Conservation (phyloP, 768 basidiomycete genomes). For the Rhodotorula kratochvilovae region DNA sequence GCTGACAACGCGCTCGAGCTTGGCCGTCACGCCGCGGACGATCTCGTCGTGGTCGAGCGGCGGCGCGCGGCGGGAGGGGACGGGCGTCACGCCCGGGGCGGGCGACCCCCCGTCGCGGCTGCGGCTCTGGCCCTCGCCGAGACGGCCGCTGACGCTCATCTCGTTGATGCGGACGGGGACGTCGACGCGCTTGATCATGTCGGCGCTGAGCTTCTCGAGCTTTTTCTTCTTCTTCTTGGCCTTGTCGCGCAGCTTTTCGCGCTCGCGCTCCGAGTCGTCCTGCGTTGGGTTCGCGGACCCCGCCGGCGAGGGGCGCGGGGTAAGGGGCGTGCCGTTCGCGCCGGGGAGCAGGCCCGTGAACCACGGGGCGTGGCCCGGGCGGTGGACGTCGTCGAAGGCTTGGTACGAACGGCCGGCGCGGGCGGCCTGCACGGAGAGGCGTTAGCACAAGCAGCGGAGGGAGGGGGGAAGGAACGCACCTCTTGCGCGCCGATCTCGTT, state of each 20-base stretch:
- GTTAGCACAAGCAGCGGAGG: no score
- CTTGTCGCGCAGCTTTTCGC: neutral
- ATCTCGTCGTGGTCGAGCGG: neutral
- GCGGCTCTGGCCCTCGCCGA: neutral
- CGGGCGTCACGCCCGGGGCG: neutral
- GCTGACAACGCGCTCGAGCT: neutral
- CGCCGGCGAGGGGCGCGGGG: conserved; percentile 16
- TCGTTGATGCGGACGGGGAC: conserved; percentile 38
- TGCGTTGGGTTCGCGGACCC: neutral
- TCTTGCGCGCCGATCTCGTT: conserved; percentile 32
- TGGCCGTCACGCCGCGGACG: neutral
- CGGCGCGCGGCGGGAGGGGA: no score
- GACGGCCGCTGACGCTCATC: conserved; percentile 39
- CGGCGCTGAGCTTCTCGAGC: conserved; percentile 53
- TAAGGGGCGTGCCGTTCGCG: neutral
- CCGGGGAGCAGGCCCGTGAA: neutral
- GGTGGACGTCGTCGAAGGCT: neutral
- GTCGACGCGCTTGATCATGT: conserved; percentile 65
- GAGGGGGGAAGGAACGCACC: neutral
- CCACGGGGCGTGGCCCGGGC: neutral
- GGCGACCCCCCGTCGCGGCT: neutral
- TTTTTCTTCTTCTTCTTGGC: conserved; percentile 38
- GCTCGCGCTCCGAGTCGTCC: conserved; percentile 10
- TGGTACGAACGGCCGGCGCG: conserved; percentile 9
- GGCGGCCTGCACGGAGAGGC: neutral